Conservation (phyloP, 805 yeast species). For the Ogataea henricii region DNA sequence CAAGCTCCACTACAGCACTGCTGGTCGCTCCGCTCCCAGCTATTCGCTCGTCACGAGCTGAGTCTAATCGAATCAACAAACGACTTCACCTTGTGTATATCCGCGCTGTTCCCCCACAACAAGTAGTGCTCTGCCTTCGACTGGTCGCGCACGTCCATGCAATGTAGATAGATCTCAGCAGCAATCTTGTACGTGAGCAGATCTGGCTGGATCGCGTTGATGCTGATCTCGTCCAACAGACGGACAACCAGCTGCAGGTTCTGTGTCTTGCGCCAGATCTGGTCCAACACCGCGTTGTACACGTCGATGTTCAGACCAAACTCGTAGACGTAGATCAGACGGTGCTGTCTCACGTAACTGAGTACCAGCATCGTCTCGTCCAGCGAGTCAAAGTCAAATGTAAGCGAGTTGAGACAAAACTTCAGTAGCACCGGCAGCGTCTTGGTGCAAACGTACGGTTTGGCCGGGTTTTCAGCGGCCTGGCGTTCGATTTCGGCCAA, state of each 20-base stretch:
- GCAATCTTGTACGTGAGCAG: conserved; percentile 30
- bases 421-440: conserved; percentile 32
- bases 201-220: conserved; percentile 36
- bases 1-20: too few species aligned
- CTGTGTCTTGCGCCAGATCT: conserved; percentile 31
- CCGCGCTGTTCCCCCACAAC: conserved; percentile 32
- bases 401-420: conserved; percentile 33
- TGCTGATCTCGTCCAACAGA: conserved; percentile 31
- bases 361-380: conserved; percentile 27
- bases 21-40: not conserved
- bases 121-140: conserved; percentile 28
- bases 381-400: conserved; percentile 32
- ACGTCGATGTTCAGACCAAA: conserved; percentile 34
- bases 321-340: conserved; percentile 33
- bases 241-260: conserved; percentile 27
- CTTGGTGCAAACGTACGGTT: conserved; percentile 25
- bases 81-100: conserved; percentile 28
- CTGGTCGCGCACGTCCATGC: conserved; percentile 30
- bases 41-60: not conserved
- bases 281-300: conserved; percentile 31
- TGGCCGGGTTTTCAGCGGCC: conserved; percentile 18
- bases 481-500: conserved; percentile 5
- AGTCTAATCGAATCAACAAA: conserved; percentile 17
- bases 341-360: conserved; percentile 29
- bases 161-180: conserved; percentile 29